Conservation (phyloP, 805 yeast genomes). For the Wickerhamiella azymoides region DNA sequence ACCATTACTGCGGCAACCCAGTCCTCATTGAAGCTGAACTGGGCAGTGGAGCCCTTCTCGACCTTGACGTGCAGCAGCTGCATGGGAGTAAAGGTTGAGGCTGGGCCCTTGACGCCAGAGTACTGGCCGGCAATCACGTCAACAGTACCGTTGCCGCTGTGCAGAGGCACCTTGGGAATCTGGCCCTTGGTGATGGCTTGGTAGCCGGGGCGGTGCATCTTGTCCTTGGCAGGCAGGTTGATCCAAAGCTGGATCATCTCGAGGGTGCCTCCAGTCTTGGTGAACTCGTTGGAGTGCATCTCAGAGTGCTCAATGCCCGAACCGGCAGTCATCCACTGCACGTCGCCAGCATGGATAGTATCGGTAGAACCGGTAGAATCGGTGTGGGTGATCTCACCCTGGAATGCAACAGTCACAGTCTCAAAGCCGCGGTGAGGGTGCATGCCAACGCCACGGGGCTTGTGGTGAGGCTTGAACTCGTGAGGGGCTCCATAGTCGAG, state of each 20-base stretch:
- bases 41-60: conserved; percentile 49
- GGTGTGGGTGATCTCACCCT: conserved; percentile 61
- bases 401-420: conserved; percentile 50
- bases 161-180: conserved; percentile 45
- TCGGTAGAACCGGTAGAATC: conserved; percentile 80
- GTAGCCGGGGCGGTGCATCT: conserved; percentile 56
- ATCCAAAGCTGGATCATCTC: conserved; percentile 80
- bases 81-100: conserved; percentile 71
- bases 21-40: conserved; percentile 43
- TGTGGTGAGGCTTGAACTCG: conserved; percentile 6
- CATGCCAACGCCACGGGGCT: conserved; percentile 9
- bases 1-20: conserved; percentile 61
- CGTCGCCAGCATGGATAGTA: conserved; percentile 59
- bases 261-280: conserved; percentile 29
- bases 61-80: conserved; percentile 55
- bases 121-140: conserved; percentile 65
- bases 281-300: conserved; percentile 30
- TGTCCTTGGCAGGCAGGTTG: conserved; percentile 53
- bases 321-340: conserved; percentile 90
- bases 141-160: conserved; percentile 43
- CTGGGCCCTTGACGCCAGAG: conserved; percentile 58
- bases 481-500: conserved; percentile 8
- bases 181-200: conserved; percentile 56
- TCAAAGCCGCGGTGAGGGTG: conserved; percentile 81
- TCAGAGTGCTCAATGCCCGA: conserved; percentile 74